Conservation (phyloP, 202 grass and related monocot species). For the Brachypodium distachyon region DNA sequence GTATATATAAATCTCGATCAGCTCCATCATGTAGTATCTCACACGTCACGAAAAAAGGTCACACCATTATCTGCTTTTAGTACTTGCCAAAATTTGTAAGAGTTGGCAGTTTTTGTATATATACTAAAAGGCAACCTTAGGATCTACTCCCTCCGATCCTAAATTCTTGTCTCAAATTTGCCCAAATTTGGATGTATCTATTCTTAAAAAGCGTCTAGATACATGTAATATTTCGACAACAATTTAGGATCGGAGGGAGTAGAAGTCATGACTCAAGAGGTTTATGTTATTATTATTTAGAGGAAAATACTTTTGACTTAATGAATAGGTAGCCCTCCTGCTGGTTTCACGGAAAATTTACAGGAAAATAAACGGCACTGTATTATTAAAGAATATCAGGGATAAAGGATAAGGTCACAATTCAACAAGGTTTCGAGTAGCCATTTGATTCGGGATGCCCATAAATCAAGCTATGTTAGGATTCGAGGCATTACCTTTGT, state of each 20-base stretch:
- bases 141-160: no score
- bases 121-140: neutral
- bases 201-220: no score
- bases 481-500: constrained; percentile 28
- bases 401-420: neutral
- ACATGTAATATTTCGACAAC: no score
- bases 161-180: no score
- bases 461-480: neutral
- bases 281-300: no score
- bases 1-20: neutral
- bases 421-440: neutral
- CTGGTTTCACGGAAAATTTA: no score
- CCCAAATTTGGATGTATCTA: no score
- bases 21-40: neutral
- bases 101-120: neutral
- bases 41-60: neutral
- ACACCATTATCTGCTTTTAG: neutral
- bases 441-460: neutral
- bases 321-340: no score
- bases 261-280: neutral
- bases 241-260: no score
- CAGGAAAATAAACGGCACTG: neutral
- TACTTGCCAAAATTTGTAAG: neutral
- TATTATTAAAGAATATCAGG: neutral
- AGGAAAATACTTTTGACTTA: no score